Percentiles rank a stretch among this genome's conserved stretches.
Conservation (phyloP, 495 filamentous ascomycete species). For the Hyaloscypha finlandica region DNA sequence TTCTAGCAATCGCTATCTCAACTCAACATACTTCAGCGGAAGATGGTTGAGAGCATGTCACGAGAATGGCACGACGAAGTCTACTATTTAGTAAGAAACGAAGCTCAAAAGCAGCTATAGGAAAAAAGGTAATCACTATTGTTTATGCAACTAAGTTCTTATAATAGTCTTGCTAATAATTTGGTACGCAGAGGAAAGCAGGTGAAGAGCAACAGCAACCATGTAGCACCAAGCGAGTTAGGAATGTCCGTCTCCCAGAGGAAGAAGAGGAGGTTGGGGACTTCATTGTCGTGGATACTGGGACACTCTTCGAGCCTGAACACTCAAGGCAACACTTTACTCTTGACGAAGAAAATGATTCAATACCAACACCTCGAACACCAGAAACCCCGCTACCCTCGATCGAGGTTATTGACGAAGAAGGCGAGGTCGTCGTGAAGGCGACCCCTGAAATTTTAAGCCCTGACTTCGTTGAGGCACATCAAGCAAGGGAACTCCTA, state of each 20-base stretch:
- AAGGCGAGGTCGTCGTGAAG: not conserved
- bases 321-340: not conserved
- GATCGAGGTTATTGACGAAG: not conserved
- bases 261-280: conserved; percentile 2
- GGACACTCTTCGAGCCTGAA: not conserved
- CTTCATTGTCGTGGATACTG: conserved; percentile 7
- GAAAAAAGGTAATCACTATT: not conserved
- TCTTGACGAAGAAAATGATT: not conserved
- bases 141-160: not conserved
- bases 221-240: not conserved
- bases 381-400: not conserved
- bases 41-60: not conserved
- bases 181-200: not conserved
- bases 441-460: not conserved
- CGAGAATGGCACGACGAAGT: not conserved
- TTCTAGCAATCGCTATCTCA: conserved; percentile 1
- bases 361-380: not conserved
- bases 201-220: not conserved
- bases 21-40: not conserved
- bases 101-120: not conserved
- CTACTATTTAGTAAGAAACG: not conserved
- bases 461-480: not conserved
- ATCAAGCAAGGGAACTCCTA: not conserved
- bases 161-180: not conserved
- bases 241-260: not conserved